phyloP scores from a whole-genome alignment of 192 early-diverging fungal genomes.

The Coemansia sp. region DNA sequence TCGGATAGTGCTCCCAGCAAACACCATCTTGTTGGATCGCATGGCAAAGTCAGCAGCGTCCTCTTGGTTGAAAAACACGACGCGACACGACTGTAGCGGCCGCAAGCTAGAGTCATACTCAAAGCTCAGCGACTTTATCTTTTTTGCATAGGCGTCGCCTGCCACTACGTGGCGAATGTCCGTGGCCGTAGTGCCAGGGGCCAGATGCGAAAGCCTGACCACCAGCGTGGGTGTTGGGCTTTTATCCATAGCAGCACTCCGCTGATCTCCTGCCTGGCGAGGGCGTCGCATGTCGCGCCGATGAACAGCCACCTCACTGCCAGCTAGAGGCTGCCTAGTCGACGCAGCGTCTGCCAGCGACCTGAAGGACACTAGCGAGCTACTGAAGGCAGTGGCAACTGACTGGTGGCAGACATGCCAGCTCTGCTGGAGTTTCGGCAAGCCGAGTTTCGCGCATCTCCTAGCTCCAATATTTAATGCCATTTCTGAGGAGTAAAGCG shows the following conservation, averaged over 20 bases:
- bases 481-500: too few relatives aligned
- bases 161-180: conserved; percentile 24
- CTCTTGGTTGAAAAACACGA: conserved; percentile 17
- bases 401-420: not conserved
- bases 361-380: not conserved
- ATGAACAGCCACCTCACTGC: conserved; percentile 2
- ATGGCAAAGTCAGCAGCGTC: conserved; percentile 26
- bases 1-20: conserved; percentile 16
- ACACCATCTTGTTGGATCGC: conserved; percentile 14
- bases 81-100: conserved; percentile 35
- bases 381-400: not conserved
- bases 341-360: not conserved
- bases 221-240: conserved; percentile 24
- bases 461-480: not conserved
- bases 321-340: not conserved
- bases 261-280: not conserved
- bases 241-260: conserved; percentile 13
- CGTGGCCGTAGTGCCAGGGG: conserved; percentile 21
- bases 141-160: not conserved
- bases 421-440: not conserved
- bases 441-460: not conserved
- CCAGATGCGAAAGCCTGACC: conserved; percentile 39
- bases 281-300: conserved; percentile 9
- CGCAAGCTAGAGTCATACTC: conserved; percentile 35
- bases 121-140: conserved; percentile 32